A percentile compares a stretch with the other conserved stretches of the same genome.
These are phyloP conservation scores for Helicosporidium sp. DNA, from an alignment of 139 green algal species.

Conservation along the genomic window DNA sequence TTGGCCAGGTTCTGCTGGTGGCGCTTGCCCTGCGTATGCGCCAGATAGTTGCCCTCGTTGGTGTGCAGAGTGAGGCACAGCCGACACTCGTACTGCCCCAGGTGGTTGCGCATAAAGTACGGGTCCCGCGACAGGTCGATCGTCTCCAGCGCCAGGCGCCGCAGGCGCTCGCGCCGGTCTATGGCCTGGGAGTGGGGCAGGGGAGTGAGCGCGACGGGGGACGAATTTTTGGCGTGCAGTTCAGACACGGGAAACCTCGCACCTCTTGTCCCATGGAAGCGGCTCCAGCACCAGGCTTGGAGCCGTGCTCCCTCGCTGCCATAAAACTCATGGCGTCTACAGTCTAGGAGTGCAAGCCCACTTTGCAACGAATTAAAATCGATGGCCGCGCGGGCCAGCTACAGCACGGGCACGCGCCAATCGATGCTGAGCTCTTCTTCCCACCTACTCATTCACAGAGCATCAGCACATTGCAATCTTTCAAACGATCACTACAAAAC, in stretches of 20 bases:
- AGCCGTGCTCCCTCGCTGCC: slow-evolving; percentile 60
- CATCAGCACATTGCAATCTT: no score
- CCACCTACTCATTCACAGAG: no score
- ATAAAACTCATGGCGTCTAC: slow-evolving; percentile 57
- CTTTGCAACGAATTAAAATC: no score
- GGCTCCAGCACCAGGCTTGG: slow-evolving; percentile 63
- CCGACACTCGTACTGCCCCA: slow-evolving; percentile 93
- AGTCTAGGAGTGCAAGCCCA: no score
- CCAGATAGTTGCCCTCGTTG: slow-evolving; percentile 98
- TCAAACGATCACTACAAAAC: no score
- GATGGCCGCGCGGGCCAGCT: no score
- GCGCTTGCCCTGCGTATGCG: slow-evolving; percentile 94
- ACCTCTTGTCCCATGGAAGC: slow-evolving; percentile 61
- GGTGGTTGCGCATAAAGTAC: slow-evolving; percentile 98
- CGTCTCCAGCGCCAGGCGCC: slow-evolving; percentile 89
- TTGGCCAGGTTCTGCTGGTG: slow-evolving; percentile 98
- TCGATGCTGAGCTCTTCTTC: no score
- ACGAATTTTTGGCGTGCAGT: no score
- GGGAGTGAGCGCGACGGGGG: no score
- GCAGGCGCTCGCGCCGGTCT: slow-evolving; percentile 75
- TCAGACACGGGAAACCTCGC: slow-evolving; percentile 1
- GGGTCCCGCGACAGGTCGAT: slow-evolving; percentile 96
- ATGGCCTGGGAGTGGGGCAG: slow-evolving; percentile 67
- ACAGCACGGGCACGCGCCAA: no score
- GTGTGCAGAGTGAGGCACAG: slow-evolving; percentile 96